Conservation (phyloP, 2,329 filamentous ascomycete species). For the Exophiala sp. region DNA sequence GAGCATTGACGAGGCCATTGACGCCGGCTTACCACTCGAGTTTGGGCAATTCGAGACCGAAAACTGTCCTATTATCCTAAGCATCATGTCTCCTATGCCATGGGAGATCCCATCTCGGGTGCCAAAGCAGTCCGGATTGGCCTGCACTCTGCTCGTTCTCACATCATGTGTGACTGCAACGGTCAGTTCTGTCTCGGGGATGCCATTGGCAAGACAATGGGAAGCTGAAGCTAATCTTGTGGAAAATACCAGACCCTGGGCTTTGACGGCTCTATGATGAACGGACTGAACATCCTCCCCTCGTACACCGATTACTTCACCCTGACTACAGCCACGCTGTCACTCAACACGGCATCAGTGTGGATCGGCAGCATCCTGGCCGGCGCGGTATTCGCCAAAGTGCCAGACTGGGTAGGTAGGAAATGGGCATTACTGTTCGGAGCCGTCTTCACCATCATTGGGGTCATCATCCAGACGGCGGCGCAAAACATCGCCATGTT, state of each 20-base stretch:
- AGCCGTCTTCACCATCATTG: constrained; percentile 41
- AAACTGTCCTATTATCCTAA: too few species aligned
- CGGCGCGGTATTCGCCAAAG: constrained; percentile 40
- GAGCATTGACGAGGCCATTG: too few species aligned
- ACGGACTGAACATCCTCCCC: constrained; percentile 53
- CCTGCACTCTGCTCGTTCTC: constrained; percentile 14
- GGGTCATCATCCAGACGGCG: constrained; percentile 44
- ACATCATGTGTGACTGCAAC: constrained; percentile 22
- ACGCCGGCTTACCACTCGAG: too few species aligned
- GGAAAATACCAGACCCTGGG: constrained; percentile 32
- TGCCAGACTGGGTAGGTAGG: constrained; percentile 42
- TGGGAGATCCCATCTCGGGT: constrained; percentile 16
- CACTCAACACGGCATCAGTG: constrained; percentile 52
- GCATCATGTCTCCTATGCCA: constrained; percentile 10
- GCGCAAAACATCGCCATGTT: constrained; percentile 51
- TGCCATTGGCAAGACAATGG: too few species aligned
- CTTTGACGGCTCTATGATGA: constrained; percentile 50
- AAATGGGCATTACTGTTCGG: constrained; percentile 41
- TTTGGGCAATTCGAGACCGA: too few species aligned
- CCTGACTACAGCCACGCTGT: constrained; percentile 48
- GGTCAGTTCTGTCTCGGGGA: too few species aligned
- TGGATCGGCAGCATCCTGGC: constrained; percentile 49
- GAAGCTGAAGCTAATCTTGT: too few species aligned
- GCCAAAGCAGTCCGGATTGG: constrained; percentile 8
- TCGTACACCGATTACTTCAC: constrained; percentile 53